These are phyloP conservation scores for Orychophragmus violaceus DNA, from an alignment of 345 rosid species.

Conservation along the genomic window DNA sequence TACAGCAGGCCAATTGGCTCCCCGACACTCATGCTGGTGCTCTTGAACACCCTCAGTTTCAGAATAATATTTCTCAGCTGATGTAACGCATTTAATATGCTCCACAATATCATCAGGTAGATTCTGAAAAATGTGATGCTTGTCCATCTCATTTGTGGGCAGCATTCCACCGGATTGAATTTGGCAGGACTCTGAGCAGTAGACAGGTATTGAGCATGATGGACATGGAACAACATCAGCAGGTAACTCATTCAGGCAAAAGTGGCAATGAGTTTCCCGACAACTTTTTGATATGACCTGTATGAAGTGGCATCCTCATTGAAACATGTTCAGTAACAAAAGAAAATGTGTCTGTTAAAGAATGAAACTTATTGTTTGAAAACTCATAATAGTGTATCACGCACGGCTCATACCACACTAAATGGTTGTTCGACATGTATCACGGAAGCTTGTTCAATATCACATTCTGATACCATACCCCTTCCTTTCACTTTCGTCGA, in stretches of 20 bases:
- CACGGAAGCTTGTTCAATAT: slow-evolving; percentile 62
- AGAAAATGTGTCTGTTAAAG: neutral
- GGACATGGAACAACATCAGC: slow-evolving; percentile 63
- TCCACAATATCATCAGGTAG: slow-evolving; percentile 34
- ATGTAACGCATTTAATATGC: slow-evolving; percentile 36
- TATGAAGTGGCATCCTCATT: slow-evolving; percentile 7
- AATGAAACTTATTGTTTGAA: neutral
- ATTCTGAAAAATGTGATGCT: slow-evolving; percentile 12
- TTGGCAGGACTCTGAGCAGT: slow-evolving; percentile 73
- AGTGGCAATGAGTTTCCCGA: slow-evolving; percentile 75
- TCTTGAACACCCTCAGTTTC: slow-evolving; percentile 42
- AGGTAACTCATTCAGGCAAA: slow-evolving; percentile 75
- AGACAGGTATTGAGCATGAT: slow-evolving; percentile 63
- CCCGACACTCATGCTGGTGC: slow-evolving; percentile 80
- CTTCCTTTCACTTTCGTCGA: slow-evolving; percentile 60
- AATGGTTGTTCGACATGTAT: slow-evolving; percentile 72
- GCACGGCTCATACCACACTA: slow-evolving; percentile 44
- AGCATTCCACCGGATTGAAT: slow-evolving; percentile 46
- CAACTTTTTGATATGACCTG: slow-evolving; percentile 61
- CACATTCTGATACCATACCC: slow-evolving; percentile 57
- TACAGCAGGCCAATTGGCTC: slow-evolving; percentile 70
- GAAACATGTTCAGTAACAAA: neutral
- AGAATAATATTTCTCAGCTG: slow-evolving; percentile 12
- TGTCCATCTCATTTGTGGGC: slow-evolving; percentile 16
- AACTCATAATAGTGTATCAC: neutral